Evolutionary conservation across 148 eudicot species (phyloP), one percentile per base, ranked within the genome.

Genomic region (Polygonum aviculare): DNA sequence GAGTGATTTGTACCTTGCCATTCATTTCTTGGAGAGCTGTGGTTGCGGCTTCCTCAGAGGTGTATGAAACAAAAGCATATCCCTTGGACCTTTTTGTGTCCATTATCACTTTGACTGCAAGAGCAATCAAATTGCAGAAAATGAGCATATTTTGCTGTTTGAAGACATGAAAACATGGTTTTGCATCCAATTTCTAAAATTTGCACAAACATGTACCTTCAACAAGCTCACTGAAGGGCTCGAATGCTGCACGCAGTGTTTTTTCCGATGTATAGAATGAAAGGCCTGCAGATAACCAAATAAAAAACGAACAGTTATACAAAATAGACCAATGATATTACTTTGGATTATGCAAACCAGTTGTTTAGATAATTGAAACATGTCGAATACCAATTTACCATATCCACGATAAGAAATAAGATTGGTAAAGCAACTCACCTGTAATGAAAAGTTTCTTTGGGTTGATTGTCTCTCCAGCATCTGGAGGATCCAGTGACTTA

Each of bases 221-320:
- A 72, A 83, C 86, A 63, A 94, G 83, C 79, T 94, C 94, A 73
- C 98, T 97, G 81, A 88, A 94, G 41, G 88, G 88, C 79, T 92
- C 92, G 82, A 92, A 94, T 59, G 98, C 93, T 18, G 86, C 86
- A 77, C 94, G 92, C 77, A 94, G 81, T 19, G 98, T 92, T 82
- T 92, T 94, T 76, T 94, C 98, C 4, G 98, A 94, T 75, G 98
- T 92, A 83, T 94, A 94, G 80, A 94, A 94, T 59, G 98, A 94
- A 71, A 94, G 76, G 76, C 98, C 98, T 94, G 85, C 49, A 51
- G 16, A 74, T 12, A 45, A 62, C 21, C 19, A 36, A 35, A 67
- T 35, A 67, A 36, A 12, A n/a, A 67, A 36, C 6, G n/a, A 5
- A 35, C 5, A 2, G 36, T 67, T 36, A 5, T 67, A 5, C n/a